phyloP scores from a whole-genome alignment of 805 yeast species.

The Kluyveromyces aestuarii region DNA sequence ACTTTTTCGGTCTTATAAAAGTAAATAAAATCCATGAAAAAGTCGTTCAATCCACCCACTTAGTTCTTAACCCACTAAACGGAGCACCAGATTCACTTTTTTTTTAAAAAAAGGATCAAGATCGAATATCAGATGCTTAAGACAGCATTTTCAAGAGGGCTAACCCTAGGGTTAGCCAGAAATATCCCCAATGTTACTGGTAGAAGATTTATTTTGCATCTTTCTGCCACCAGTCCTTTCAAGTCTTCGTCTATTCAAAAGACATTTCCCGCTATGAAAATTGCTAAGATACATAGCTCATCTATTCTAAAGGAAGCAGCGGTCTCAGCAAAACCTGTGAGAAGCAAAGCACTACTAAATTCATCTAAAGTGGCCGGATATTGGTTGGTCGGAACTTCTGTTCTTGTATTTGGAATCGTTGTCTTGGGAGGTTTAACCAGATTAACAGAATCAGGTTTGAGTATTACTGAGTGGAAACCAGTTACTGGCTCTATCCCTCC shows the following conservation, averaged over 20 bases:
- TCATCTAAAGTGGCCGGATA: slow-evolving; percentile 64
- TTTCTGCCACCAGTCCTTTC: not conserved
- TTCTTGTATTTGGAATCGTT: slow-evolving; percentile 88
- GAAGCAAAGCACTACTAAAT: slow-evolving; percentile 31
- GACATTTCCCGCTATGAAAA: not conserved
- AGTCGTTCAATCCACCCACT: no score
- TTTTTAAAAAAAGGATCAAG: no score
- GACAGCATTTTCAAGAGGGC: not conserved
- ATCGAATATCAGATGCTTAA: not conserved
- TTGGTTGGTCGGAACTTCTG: slow-evolving; percentile 82
- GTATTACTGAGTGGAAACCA: slow-evolving; percentile 98
- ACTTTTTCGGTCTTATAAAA: not conserved
- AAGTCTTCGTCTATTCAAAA: not conserved
- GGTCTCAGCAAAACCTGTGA: slow-evolving; percentile 11
- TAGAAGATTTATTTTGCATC: not conserved
- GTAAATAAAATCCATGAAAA: no score
- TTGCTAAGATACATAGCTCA: slow-evolving; percentile 7
- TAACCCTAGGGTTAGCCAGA: not conserved
- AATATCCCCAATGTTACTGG: not conserved
- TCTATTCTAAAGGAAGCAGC: slow-evolving; percentile 8
- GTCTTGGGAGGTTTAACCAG: slow-evolving; percentile 95
- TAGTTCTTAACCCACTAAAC: no score
- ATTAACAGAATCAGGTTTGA: slow-evolving; percentile 88
- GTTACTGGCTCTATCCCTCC: slow-evolving; percentile 95
- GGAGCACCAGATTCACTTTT: no score